Evolutionary conservation across 1,284 basidiomycete species (phyloP).

Genomic region (Earliella scabrosa): DNA sequence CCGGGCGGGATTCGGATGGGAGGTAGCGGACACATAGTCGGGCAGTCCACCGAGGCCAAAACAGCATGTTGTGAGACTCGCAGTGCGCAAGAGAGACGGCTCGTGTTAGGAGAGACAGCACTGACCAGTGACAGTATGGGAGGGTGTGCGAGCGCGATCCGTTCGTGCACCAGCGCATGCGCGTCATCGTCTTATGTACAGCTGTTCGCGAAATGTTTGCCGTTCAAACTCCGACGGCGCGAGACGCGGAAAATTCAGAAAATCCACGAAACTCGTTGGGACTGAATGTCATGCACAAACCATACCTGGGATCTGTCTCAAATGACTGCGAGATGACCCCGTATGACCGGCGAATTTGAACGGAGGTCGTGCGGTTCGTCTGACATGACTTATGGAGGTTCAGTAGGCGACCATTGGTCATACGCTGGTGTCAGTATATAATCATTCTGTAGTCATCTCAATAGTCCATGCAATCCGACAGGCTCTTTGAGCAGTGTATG

Average conservation of each 20-base stretch:
- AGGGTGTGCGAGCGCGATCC: slow-evolving; percentile 1
- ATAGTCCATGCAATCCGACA: too few species aligned
- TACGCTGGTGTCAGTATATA: too few species aligned
- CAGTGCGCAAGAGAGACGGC: not conserved
- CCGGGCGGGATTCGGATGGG: slow-evolving; percentile 54
- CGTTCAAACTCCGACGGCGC: too few species aligned
- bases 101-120: not conserved
- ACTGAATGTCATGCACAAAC: not conserved
- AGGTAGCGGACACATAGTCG: slow-evolving; percentile 43
- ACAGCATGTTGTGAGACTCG: slow-evolving; percentile 10
- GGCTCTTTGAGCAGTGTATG: too few species aligned
- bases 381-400: too few species aligned
- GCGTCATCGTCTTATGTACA: not conserved
- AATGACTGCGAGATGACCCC: too few species aligned
- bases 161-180: slow-evolving; percentile 16
- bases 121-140: not conserved
- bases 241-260: too few species aligned
- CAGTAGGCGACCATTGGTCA: too few species aligned
- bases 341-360: too few species aligned
- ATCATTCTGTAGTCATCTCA: too few species aligned
- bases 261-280: too few species aligned
- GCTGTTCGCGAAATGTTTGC: not conserved
- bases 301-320: not conserved
- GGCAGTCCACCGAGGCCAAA: slow-evolving; percentile 22
- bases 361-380: too few species aligned